Percentiles rank a stretch among this genome's conserved stretches.
Evolutionary conservation across 2,329 filamentous ascomycete species (phyloP).

Genomic region (Keithomyces neogunnii): DNA sequence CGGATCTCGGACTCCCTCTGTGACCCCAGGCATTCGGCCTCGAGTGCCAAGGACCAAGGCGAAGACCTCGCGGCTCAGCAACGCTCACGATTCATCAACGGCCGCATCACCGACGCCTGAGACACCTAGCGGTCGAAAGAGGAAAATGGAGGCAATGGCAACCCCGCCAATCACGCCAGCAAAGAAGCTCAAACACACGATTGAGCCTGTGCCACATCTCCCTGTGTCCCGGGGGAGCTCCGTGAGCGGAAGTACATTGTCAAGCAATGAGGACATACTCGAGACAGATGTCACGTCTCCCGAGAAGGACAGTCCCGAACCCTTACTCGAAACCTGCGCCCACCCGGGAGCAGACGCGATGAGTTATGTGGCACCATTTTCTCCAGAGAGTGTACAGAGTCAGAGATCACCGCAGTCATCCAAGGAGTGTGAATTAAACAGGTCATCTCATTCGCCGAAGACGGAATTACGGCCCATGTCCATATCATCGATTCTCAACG

Average conservation of each 20-base stretch:
- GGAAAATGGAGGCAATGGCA: conserved; percentile 33
- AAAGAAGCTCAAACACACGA: conserved; percentile 35
- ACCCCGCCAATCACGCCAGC: conserved; percentile 49
- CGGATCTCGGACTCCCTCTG: conserved; percentile 48
- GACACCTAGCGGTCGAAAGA: conserved; percentile 25
- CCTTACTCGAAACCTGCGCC: conserved; percentile 19
- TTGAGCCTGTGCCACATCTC: conserved; percentile 16
- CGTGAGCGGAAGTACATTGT: conserved; percentile 17
- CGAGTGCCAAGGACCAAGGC: conserved; percentile 33
- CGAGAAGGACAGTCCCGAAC: conserved; percentile 37
- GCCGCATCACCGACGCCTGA: conserved; percentile 19
- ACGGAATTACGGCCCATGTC: conserved; percentile 20
- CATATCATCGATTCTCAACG: conserved; percentile 24
- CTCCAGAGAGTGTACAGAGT: conserved; percentile 21
- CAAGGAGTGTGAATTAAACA: not conserved
- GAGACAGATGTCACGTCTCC: conserved; percentile 42
- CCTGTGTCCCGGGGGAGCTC: conserved; percentile 30
- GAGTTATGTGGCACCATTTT: conserved; percentile 16
- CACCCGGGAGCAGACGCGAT: conserved; percentile 4
- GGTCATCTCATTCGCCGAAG: not conserved
- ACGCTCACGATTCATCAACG: conserved; percentile 24
- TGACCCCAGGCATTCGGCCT: conserved; percentile 46
- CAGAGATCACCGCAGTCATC: conserved; percentile 16
- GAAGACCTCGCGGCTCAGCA: conserved; percentile 23
- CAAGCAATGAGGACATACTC: conserved; percentile 17